These are phyloP conservation scores for Xylariaceae sp. DNA, from an alignment of 2,329 filamentous ascomycete genomes.

Conservation along the genomic window DNA sequence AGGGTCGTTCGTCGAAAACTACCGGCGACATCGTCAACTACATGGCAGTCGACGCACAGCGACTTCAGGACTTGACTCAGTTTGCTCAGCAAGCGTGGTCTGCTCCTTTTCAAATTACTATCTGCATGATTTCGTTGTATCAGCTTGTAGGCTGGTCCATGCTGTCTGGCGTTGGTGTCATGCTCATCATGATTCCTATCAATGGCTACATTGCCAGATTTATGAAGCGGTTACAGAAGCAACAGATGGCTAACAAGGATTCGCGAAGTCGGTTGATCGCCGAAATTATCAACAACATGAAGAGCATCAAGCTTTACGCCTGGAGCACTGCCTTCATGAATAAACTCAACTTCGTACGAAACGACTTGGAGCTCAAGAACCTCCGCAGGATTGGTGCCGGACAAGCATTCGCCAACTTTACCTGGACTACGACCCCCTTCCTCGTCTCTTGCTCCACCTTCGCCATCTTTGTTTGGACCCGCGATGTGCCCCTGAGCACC, in stretches of 20 bases:
- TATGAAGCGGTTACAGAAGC: constrained; percentile 92
- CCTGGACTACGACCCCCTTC: constrained; percentile 96
- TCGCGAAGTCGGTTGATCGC: constrained; percentile 87
- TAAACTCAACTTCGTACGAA: constrained; percentile 91
- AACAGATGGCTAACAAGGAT: constrained; percentile 99
- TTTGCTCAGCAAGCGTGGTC: constrained; percentile 96
- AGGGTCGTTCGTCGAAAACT: constrained; percentile 80
- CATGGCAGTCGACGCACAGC: constrained; percentile 97
- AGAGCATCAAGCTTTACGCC: constrained; percentile 97
- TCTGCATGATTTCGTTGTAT: constrained; percentile 95
- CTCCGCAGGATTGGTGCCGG: constrained; percentile 92
- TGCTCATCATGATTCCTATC: constrained; percentile 95
- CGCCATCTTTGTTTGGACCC: constrained; percentile 84
- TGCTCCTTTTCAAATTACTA: constrained; percentile 88
- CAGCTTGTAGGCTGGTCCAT: constrained; percentile 92
- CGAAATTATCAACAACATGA: constrained; percentile 99
- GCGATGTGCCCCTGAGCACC: constrained; percentile 74
- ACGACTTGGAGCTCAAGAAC: constrained; percentile 92
- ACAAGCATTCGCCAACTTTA: constrained; percentile 93
- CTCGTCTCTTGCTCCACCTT: constrained; percentile 97
- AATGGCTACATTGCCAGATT: constrained; percentile 87
- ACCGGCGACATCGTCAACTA: constrained; percentile 99
- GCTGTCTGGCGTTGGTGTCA: constrained; percentile 89
- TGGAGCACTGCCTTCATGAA: constrained; percentile 98
- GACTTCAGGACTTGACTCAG: constrained; percentile 88